Evolutionary conservation across 83 land plant genomes (phyloP).

Genomic region (Picea abies): DNA sequence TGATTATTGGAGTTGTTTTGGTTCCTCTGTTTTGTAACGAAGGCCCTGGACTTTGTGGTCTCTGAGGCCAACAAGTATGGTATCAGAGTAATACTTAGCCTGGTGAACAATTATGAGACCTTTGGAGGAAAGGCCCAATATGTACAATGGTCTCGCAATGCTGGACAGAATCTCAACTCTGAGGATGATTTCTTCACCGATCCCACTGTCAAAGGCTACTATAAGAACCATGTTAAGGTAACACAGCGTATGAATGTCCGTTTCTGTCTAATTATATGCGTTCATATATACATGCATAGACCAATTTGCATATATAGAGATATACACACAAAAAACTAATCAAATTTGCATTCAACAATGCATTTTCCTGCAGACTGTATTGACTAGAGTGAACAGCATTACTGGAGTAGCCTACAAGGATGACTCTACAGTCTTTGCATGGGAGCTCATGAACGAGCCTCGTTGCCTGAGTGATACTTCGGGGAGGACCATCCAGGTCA

Average conservation of each 20-base stretch:
- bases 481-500: conserved; percentile 56
- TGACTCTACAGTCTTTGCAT: conserved; percentile 66
- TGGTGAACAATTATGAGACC: no score
- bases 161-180: conserved; percentile 28
- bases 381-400: conserved; percentile 22
- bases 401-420: conserved; percentile 51
- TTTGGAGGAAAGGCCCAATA: no score
- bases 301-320: no score
- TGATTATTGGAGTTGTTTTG: background rate
- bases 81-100: no score
- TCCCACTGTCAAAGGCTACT: conserved; percentile 41
- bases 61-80: no score
- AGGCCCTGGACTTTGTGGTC: conserved; percentile 37
- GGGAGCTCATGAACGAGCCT: conserved; percentile 87
- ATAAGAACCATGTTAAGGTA: conserved; percentile 60
- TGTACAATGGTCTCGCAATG: conserved; percentile 55
- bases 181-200: conserved; percentile 79
- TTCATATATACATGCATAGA: background rate
- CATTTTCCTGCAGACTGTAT: no score
- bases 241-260: background rate
- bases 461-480: conserved; percentile 53
- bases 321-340: no score
- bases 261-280: background rate
- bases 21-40: background rate
- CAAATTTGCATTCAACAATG: background rate